Base-by-base conservation (phyloP, 768 basidiomycete species). In the Chalciporus sphaerocephalus region DNA sequence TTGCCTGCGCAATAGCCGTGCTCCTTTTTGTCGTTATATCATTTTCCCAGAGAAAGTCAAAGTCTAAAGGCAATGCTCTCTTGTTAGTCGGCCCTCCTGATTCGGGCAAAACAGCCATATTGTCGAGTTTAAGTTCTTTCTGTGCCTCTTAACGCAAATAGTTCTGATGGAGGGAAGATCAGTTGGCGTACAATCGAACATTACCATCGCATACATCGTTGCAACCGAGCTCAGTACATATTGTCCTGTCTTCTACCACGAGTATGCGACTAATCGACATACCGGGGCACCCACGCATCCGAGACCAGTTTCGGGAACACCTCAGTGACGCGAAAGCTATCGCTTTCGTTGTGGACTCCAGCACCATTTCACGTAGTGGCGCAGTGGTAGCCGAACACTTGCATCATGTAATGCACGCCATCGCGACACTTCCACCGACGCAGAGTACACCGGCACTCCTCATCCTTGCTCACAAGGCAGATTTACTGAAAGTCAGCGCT, bases 271-370 rank as follows among this genome's bases (percentile, higher is more conserved):
- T 87, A 11, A 69, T 90, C 15, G 90, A 92, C 62, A 67, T 92
- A 33, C 90, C 90, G 7, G 90, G 90, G n/a, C 90, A 92, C 61
- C 85, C 89, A 9, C 78, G 90, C 33, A 75, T 92, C 44, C 69
- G 88, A 23, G 78, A 78, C 55, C 86, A 89, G 56, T 87, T 89
- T 58, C 69, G 66, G 38, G 87, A 90, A 33, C 66, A 84, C 54
- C 61, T 92, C 17, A 48, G 68, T 5, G 73, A 79, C 25, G 78
- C 87, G 2, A 83, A 80, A 54, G 81, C 71, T 3, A 62, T 92
- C 22, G 81, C 76, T 5, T 92, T 92, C 57, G 84, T 91, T 1
- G 85, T 91, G 1, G 90, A 92, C 61, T 75, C 85, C 6, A 86
- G 79, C 56, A 86, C 80, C 0, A 68, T 92, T 21, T 88, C 90